Percentiles rank a stretch among this genome's conserved stretches.
phyloP scores from a whole-genome alignment of 1,284 basidiomycete genomes.

The Erythrobasidium hasegawianum region DNA sequence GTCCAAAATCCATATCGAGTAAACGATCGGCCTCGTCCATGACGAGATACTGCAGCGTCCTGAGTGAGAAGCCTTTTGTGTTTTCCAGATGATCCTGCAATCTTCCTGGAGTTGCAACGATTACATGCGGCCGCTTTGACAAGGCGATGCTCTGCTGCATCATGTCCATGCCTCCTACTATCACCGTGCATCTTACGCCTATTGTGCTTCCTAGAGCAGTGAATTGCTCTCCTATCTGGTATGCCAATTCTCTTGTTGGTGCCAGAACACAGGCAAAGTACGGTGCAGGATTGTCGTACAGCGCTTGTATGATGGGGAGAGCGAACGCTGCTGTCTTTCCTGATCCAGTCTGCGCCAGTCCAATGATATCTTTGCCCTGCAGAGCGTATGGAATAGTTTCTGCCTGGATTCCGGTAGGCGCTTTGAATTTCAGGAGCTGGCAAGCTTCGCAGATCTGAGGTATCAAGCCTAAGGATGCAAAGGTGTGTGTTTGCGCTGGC shows the following conservation, averaged over 20 bases:
- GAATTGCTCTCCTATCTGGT: constrained; percentile 96
- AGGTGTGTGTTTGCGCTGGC: constrained; percentile 47
- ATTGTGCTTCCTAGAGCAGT: constrained; percentile 88
- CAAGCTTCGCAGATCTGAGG: constrained; percentile 84
- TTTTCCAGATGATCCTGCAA: constrained; percentile 94
- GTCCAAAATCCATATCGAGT: constrained; percentile 95
- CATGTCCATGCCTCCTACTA: constrained; percentile 94
- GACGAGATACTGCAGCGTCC: constrained; percentile 83
- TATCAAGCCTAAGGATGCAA: constrained; percentile 72
- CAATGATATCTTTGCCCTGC: constrained; percentile 90
- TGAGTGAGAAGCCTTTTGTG: constrained; percentile 93
- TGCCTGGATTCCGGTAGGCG: constrained; percentile 87
- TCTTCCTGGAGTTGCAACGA: constrained; percentile 96
- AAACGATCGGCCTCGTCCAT: constrained; percentile 96
- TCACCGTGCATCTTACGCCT: constrained; percentile 83
- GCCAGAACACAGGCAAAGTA: constrained; percentile 92
- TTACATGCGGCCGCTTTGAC: constrained; percentile 87
- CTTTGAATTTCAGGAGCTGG: constrained; percentile 73
- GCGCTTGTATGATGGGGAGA: constrained; percentile 88
- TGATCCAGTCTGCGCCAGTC: constrained; percentile 93
- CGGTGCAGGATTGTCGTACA: constrained; percentile 86
- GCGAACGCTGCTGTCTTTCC: constrained; percentile 99
- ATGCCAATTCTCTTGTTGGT: constrained; percentile 96
- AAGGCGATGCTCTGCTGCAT: constrained; percentile 89
- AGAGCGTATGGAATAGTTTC: constrained; percentile 87